These are phyloP conservation scores for Microbotryomycetes sp. DNA, from an alignment of 1,284 basidiomycete genomes.

Conservation along the genomic window DNA sequence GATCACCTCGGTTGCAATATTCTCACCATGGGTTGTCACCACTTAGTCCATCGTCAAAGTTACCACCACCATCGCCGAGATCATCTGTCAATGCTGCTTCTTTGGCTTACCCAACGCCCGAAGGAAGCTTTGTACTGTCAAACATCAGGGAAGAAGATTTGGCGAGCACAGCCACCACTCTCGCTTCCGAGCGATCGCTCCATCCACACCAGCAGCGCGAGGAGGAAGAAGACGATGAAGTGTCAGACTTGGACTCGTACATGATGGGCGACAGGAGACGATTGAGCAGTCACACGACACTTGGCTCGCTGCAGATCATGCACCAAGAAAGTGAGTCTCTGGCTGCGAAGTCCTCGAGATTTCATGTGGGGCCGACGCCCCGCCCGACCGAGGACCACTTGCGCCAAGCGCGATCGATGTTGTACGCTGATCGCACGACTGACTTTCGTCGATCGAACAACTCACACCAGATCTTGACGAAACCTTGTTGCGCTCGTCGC, in stretches of 20 bases:
- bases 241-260: neutral
- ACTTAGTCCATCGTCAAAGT: neutral
- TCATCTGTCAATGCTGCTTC: too few relatives aligned
- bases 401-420: neutral
- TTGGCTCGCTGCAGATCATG: neutral
- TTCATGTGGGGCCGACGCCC: too few relatives aligned
- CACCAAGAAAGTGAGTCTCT: neutral
- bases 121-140: neutral
- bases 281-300: neutral
- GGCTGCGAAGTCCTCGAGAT: too few relatives aligned
- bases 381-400: too few relatives aligned
- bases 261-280: neutral
- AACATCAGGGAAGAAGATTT: neutral
- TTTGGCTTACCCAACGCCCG: neutral
- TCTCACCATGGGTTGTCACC: neutral
- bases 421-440: neutral
- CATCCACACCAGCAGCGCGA: neutral
- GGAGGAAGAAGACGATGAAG: neutral
- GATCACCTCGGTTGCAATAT: too few relatives aligned
- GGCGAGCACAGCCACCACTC: neutral
- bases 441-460: neutral
- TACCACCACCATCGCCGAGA: neutral
- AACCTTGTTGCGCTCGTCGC: neutral
- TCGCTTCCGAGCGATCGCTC: neutral
- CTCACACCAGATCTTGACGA: slow-evolving; percentile 1